These are phyloP conservation scores for Ceratocystis smalleyi DNA, from an alignment of 2,329 filamentous ascomycete genomes.

Conservation along the genomic window DNA sequence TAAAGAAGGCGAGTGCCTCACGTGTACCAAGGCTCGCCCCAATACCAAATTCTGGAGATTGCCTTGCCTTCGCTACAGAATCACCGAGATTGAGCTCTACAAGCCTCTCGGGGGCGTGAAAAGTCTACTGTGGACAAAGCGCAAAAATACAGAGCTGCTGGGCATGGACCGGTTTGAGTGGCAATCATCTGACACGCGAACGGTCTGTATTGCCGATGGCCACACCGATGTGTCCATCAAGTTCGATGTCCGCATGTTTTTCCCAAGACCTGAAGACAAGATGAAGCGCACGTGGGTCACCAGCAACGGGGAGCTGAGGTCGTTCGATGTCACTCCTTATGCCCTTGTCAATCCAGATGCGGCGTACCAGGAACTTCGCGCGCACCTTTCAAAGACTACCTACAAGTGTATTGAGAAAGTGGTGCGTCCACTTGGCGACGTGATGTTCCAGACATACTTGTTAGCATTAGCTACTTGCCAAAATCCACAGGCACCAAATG, in stretches of 20 bases:
- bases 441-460: conserved; percentile 39
- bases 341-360: conserved; percentile 41
- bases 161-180: conserved; percentile 40
- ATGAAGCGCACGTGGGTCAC: conserved; percentile 39
- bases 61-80: conserved; percentile 45
- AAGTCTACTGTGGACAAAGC: conserved; percentile 40
- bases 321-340: conserved; percentile 38
- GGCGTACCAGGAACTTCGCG: conserved; percentile 32
- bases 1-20: conserved; percentile 34
- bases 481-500: conserved; percentile 22
- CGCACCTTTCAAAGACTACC: conserved; percentile 35
- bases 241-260: conserved; percentile 39
- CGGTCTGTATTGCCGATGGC: conserved; percentile 38
- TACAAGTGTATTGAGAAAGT: conserved; percentile 32
- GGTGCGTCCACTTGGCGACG: conserved; percentile 22
- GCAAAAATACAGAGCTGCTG: conserved; percentile 17
- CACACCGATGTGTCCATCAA: conserved; percentile 34
- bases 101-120: conserved; percentile 41
- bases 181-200: conserved; percentile 36
- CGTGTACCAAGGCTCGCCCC: conserved; percentile 35
- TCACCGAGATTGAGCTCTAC: conserved; percentile 42
- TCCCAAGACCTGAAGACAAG: conserved; percentile 40
- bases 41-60: conserved; percentile 37
- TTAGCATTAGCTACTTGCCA: conserved; percentile 26
- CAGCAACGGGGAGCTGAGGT: conserved; percentile 28